Conservation (phyloP, 805 yeast genomes). For the Candida easanensis region DNA sequence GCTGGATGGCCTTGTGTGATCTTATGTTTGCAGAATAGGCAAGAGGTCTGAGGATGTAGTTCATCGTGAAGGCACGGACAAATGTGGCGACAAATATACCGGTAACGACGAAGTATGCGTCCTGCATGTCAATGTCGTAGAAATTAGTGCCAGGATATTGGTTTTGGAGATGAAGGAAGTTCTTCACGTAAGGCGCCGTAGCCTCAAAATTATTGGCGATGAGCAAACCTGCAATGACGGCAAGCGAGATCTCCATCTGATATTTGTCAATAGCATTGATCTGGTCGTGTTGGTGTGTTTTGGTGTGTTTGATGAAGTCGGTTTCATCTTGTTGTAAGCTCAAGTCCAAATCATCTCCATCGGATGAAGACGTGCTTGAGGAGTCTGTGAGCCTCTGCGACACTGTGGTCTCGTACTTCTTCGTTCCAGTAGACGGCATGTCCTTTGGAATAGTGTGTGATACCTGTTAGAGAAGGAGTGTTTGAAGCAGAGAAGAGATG, state of each 20-base stretch:
- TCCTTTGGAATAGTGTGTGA: neutral
- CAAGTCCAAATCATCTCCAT: conserved; percentile 4
- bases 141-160: conserved; percentile 23
- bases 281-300: neutral
- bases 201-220: conserved; percentile 27
- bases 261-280: conserved; percentile 24
- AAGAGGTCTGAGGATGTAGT: conserved; percentile 53
- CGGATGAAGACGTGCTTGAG: conserved; percentile 11
- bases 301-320: neutral
- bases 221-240: conserved; percentile 21
- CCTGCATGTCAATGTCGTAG: conserved; percentile 59
- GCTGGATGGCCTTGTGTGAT: conserved; percentile 48
- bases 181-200: conserved; percentile 29
- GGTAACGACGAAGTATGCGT: conserved; percentile 48
- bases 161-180: conserved; percentile 43
- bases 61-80: conserved; percentile 59
- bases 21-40: conserved; percentile 46
- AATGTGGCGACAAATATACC: conserved; percentile 57
- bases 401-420: conserved; percentile 14
- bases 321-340: too few species aligned
- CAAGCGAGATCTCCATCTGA: conserved; percentile 29
- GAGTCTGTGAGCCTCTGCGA: conserved; percentile 9
- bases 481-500: neutral
- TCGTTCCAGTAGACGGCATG: conserved; percentile 7
- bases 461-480: neutral